A percentile compares a stretch with the other conserved stretches of the same genome.
These are phyloP conservation scores for Phytophthora pistaciae DNA, from an alignment of 352 stramenopile genomes.

Conservation along the genomic window DNA sequence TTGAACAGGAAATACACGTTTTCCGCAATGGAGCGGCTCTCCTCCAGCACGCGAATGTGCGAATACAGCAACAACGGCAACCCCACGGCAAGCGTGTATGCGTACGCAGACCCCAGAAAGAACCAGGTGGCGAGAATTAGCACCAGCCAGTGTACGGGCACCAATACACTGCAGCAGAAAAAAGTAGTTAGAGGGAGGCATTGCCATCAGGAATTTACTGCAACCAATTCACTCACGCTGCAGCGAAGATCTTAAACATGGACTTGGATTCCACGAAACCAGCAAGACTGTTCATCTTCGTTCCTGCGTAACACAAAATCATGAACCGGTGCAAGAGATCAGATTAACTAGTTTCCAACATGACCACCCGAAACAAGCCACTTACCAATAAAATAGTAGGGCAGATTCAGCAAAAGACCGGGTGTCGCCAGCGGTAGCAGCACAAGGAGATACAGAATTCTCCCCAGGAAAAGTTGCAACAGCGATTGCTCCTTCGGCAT, in stretches of 20 bases:
- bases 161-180: slow-evolving; percentile 50
- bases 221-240: slow-evolving; percentile 43
- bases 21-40: slow-evolving; percentile 79
- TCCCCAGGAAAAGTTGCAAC: slow-evolving; percentile 70
- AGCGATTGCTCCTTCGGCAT: slow-evolving; percentile 62
- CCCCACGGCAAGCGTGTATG: slow-evolving; percentile 61
- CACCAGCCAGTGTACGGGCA: slow-evolving; percentile 75
- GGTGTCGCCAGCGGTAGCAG: slow-evolving; percentile 74
- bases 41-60: slow-evolving; percentile 81
- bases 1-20: slow-evolving; percentile 83
- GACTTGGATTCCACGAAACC: slow-evolving; percentile 80
- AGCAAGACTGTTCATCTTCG: slow-evolving; percentile 74
- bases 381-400: slow-evolving; percentile 85
- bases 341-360: slow-evolving; percentile 1
- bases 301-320: slow-evolving; percentile 35
- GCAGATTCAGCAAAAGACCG: slow-evolving; percentile 75
- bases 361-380: slow-evolving; percentile 3
- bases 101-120: slow-evolving; percentile 64
- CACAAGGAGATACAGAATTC: slow-evolving; percentile 72
- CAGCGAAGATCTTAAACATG: slow-evolving; percentile 86
- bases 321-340: background rate
- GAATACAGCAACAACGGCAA: slow-evolving; percentile 79
- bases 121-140: slow-evolving; percentile 67
- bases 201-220: background rate
- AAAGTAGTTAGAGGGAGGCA: slow-evolving; percentile 9